These are phyloP conservation scores for Talaromyces sp. DNA, from an alignment of 2,329 filamentous ascomycete species.

Conservation along the genomic window DNA sequence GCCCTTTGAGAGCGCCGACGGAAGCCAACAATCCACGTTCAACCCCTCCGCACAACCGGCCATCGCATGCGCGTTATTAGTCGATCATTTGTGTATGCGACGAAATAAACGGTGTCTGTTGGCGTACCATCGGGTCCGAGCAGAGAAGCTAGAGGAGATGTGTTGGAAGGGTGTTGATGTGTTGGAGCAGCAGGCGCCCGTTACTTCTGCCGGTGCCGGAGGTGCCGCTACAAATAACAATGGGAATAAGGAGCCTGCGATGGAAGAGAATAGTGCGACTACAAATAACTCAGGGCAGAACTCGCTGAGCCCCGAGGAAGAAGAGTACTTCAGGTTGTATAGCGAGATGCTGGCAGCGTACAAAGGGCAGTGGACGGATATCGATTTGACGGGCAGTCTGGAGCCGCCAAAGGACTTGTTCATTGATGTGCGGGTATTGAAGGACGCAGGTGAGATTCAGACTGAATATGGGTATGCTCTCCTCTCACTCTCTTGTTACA, in stretches of 20 bases:
- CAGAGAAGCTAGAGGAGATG: conserved; percentile 87
- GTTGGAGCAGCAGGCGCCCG: conserved; percentile 61
- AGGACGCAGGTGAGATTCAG: conserved; percentile 96
- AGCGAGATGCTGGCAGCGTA: conserved; percentile 89
- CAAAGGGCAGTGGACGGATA: conserved; percentile 97
- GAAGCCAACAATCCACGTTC: conserved; percentile 54
- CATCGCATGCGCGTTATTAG: conserved; percentile 80
- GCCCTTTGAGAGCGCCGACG: conserved; percentile 62
- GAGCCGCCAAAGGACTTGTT: conserved; percentile 94
- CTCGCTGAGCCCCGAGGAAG: conserved; percentile 89
- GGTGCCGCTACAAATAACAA: not conserved
- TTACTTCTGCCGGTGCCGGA: conserved; percentile 19
- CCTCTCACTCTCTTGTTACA: not conserved
- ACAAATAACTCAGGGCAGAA: conserved; percentile 51
- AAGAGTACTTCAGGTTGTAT: conserved; percentile 92
- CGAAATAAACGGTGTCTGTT: conserved; percentile 93
- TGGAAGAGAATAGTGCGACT: not conserved
- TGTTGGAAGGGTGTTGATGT: conserved; percentile 89
- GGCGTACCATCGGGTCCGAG: conserved; percentile 85
- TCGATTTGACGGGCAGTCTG: conserved; percentile 89
- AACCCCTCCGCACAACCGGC: conserved; percentile 78
- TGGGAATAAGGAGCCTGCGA: not conserved
- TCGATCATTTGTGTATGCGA: conserved; percentile 92
- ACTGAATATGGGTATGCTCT: conserved; percentile 87
- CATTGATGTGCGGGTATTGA: conserved; percentile 92